Conservation (phyloP, 139 green algal species). For the Yamagishiella unicocca region DNA sequence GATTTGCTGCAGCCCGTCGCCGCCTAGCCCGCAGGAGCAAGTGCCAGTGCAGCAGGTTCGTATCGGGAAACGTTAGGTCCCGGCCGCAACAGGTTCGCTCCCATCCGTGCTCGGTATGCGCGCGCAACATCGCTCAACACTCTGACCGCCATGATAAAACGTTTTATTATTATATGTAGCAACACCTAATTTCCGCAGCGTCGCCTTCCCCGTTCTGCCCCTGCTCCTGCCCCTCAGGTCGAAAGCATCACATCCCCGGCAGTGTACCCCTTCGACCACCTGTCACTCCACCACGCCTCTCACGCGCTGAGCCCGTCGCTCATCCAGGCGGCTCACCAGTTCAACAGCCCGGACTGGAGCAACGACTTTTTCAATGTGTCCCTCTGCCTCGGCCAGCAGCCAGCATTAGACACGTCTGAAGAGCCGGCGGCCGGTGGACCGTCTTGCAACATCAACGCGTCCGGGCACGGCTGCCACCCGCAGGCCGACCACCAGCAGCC, state of each 20-base stretch:
- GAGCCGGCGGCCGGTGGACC: background rate
- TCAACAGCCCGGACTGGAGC: constrained; percentile 36
- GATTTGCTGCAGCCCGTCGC: background rate
- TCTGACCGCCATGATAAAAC: no score
- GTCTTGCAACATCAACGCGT: background rate
- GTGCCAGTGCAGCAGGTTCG: background rate
- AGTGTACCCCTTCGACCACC: background rate
- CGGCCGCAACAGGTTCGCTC: no score
- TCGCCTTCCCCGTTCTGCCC: no score
- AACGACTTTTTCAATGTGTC: background rate
- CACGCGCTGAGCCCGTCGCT: constrained; percentile 12
- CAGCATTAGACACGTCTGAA: background rate
- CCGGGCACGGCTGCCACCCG: background rate
- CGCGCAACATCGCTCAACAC: no score
- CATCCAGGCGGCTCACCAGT: background rate
- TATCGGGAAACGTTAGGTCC: no score
- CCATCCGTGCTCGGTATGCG: no score
- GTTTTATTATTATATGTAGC: no score
- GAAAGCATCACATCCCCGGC: background rate
- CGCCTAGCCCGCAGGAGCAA: background rate
- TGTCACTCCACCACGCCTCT: background rate
- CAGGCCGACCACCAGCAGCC: background rate
- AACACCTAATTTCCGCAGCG: no score
- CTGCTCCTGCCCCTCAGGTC: no score
- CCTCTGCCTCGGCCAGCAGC: background rate